These are phyloP conservation scores for Umbelopsis sp. DNA, from an alignment of 371 early-diverging fungal genomes.

Conservation along the genomic window DNA sequence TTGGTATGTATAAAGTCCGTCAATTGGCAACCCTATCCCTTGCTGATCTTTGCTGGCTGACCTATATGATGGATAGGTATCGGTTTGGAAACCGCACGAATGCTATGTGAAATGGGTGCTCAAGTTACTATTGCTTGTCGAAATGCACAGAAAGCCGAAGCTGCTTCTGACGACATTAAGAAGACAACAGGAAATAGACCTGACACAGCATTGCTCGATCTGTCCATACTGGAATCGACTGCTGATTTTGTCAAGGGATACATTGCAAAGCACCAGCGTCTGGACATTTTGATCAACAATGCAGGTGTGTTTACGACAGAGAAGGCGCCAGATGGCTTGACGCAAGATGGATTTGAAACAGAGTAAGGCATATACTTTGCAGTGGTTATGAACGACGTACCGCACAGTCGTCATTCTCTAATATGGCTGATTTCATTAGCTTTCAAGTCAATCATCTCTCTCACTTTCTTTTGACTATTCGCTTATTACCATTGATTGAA, in stretches of 20 bases:
- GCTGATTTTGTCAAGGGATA: slow-evolving; percentile 50
- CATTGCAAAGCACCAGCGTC: slow-evolving; percentile 33
- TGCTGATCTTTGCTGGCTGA: no score
- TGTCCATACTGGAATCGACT: slow-evolving; percentile 53
- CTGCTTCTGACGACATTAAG: slow-evolving; percentile 48
- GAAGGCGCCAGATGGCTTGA: slow-evolving; percentile 21
- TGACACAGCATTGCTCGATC: slow-evolving; percentile 54
- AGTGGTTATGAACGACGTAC: no score
- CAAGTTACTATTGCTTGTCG: slow-evolving; percentile 51
- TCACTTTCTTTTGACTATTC: slow-evolving; percentile 46
- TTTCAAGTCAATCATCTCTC: slow-evolving; percentile 62
- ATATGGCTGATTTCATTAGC: slow-evolving; percentile 22
- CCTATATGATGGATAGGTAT: slow-evolving; percentile 35
- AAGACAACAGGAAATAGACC: slow-evolving; percentile 46
- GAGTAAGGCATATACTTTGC: background rate
- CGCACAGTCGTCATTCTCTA: no score
- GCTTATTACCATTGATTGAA: slow-evolving; percentile 34
- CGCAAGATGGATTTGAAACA: slow-evolving; percentile 56
- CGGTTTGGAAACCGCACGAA: slow-evolving; percentile 45
- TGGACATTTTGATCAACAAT: slow-evolving; percentile 63
- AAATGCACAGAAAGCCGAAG: slow-evolving; percentile 35
- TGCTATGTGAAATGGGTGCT: slow-evolving; percentile 47
- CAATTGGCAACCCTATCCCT: background rate
- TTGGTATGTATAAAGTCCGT: background rate
- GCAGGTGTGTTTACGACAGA: slow-evolving; percentile 57